Evolutionary conservation across 164 flowering plant species (phyloP).

Genomic region (Magnolia sinica): DNA sequence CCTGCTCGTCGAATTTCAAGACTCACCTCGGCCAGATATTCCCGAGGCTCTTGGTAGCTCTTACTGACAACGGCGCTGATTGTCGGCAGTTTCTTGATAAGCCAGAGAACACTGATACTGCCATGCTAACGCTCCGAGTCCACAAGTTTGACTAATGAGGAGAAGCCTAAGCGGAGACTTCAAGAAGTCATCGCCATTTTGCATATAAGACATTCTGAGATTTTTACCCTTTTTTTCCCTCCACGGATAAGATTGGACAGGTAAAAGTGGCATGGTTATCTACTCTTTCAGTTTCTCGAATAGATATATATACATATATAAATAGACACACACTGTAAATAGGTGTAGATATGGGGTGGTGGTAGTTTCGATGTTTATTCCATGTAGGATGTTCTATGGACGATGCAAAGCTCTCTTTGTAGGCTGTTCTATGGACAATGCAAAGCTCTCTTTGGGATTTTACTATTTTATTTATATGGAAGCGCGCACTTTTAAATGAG

Average conservation of each 20-base stretch:
- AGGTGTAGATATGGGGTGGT: constrained; percentile 3
- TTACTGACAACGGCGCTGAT: constrained; percentile 49
- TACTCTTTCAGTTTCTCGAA: background rate
- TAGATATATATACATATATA: background rate
- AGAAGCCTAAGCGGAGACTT: background rate
- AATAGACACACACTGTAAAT: background rate
- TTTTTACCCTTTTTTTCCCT: background rate
- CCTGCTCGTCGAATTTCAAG: constrained; percentile 41
- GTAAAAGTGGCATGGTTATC: background rate
- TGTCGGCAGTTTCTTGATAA: constrained; percentile 33
- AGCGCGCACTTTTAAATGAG: no score
- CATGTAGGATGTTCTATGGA: background rate
- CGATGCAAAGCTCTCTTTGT: background rate
- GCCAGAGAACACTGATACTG: background rate
- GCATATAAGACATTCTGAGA: background rate
- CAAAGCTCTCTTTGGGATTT: background rate
- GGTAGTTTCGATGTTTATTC: background rate
- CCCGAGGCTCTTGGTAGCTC: constrained; percentile 38
- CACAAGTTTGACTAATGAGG: background rate
- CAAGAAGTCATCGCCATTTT: background rate
- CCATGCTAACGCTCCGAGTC: background rate
- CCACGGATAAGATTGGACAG: background rate
- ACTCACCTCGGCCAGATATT: constrained; percentile 24
- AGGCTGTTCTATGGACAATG: constrained; percentile 1
- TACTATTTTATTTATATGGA: no score